These are phyloP conservation scores for Phoma sp. DNA, from an alignment of 2,329 filamentous ascomycete genomes.

Conservation along the genomic window DNA sequence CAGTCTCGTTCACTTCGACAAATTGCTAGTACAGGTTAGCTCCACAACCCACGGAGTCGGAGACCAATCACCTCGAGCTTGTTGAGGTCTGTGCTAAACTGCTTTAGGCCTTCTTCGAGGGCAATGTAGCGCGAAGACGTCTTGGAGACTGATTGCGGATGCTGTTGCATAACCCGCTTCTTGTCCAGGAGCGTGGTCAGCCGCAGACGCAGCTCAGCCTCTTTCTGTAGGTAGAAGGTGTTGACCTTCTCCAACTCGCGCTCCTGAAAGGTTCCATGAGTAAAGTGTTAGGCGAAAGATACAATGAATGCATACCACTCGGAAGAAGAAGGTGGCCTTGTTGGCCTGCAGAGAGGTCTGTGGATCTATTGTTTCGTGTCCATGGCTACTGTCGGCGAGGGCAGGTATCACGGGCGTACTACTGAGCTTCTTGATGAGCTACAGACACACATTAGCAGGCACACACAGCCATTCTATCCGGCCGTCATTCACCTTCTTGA, in stretches of 20 bases:
- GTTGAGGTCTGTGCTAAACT: constrained; percentile 95
- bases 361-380: constrained; percentile 67
- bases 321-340: constrained; percentile 98
- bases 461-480: neutral
- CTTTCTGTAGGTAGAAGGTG: constrained; percentile 95
- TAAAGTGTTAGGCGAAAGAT: neutral
- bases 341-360: constrained; percentile 92
- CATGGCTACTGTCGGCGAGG: constrained; percentile 65
- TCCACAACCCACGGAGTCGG: constrained; percentile 11
- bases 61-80: constrained; percentile 72
- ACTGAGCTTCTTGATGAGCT: constrained; percentile 99
- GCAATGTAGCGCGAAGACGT: constrained; percentile 93
- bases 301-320: constrained; percentile 69
- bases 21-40: constrained; percentile 72
- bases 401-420: constrained; percentile 84
- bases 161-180: constrained; percentile 87
- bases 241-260: constrained; percentile 98
- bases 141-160: constrained; percentile 77
- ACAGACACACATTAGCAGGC: constrained; percentile 31
- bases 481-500: constrained; percentile 82
- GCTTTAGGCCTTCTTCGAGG: constrained; percentile 93
- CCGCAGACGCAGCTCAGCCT: constrained; percentile 87
- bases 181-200: constrained; percentile 93
- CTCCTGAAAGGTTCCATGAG: constrained; percentile 65
- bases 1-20: constrained; percentile 96